Base-by-base conservation (phyloP, 2,329 filamentous ascomycete genomes). In the Penicillium sp. region DNA sequence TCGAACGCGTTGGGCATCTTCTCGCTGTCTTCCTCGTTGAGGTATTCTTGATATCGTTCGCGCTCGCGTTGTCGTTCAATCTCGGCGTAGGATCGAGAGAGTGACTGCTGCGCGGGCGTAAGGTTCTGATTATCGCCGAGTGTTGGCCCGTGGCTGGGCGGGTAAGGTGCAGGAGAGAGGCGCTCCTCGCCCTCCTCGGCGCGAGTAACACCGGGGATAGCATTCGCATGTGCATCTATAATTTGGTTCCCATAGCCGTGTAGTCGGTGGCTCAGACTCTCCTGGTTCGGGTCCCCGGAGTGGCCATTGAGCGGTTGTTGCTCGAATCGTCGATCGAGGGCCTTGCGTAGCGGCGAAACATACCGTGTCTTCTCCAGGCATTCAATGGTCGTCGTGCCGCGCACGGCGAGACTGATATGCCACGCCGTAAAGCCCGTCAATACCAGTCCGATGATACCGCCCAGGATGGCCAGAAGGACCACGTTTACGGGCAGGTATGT, bases 301-400 rank as follows among this genome's bases (percentile, higher is more conserved):
- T 60, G 48, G 20, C 51, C 48, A 47, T 60, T 45, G 33, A 31
- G 76, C 80, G 76, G 63, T 78, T 55, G 63, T 78, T 55, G 76
- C 73, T 60, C 84, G 81, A 38, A 38, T 49, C 86, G 81, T 56
- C 82, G 77, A 66, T 89, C 85, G 66, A 92, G 81, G 44, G 82
- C 82, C 66, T 84, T 85, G 50, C 87, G 82, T 54, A 96, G 70
- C 0, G 90, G 90, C 9, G 88, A 90, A 7, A 96, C 81, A 72
- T 99, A 99, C 49, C 94, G 83, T 2, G 92, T 97, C 78, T 94
- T 96, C 73, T 99, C 94, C 53, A 99, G 77, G 64, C 88, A 95
- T 71, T 99, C 94, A 53, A 99, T 96, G 3, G 94, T 99, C 1
- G 94, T 99, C 72, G 95, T 86, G 3, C 90, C 90, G 24, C 82